A percentile compares a stretch with the other conserved stretches of the same genome.
Evolutionary conservation across 2,329 filamentous ascomycete genomes (phyloP).

Genomic region (Amylocarpus encephaloides): DNA sequence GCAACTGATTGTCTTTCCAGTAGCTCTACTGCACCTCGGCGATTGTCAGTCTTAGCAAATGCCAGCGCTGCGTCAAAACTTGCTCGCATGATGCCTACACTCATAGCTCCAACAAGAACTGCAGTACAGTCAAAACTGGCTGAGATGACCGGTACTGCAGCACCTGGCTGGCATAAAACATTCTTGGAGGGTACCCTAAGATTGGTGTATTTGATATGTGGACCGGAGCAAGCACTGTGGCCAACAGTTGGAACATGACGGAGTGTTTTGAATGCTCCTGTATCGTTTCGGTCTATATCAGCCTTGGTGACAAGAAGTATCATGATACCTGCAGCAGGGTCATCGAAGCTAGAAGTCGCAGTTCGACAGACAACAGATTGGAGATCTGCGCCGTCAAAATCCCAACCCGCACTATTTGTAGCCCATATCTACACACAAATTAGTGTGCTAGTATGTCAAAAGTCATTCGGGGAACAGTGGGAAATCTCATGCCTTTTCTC

Average conservation of each 20-base stretch:
- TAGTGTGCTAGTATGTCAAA: background rate
- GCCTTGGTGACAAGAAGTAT: constrained; percentile 43
- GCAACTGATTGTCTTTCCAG: constrained; percentile 43
- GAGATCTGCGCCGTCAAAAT: constrained; percentile 43
- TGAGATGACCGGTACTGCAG: constrained; percentile 38
- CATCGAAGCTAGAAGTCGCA: constrained; percentile 12
- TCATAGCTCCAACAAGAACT: constrained; percentile 47
- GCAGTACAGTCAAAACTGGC: constrained; percentile 36
- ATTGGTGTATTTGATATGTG: constrained; percentile 40
- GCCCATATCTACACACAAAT: constrained; percentile 35
- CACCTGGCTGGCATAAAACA: constrained; percentile 38
- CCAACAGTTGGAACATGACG: constrained; percentile 39
- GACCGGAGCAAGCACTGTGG: constrained; percentile 42
- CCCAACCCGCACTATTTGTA: constrained; percentile 49
- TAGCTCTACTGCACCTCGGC: constrained; percentile 40
- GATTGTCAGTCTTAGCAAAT: constrained; percentile 40
- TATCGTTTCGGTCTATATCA: constrained; percentile 38
- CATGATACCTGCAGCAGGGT: constrained; percentile 36
- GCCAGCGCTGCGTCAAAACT: constrained; percentile 44
- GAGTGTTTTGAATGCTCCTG: constrained; percentile 38
- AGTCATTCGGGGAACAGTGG: background rate
- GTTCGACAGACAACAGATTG: constrained; percentile 44
- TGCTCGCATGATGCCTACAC: constrained; percentile 44
- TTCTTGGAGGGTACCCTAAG: constrained; percentile 41
- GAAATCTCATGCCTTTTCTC: constrained; percentile 43